Conservation (phyloP, 164 flowering plant genomes). For the Litsea cubeba region DNA sequence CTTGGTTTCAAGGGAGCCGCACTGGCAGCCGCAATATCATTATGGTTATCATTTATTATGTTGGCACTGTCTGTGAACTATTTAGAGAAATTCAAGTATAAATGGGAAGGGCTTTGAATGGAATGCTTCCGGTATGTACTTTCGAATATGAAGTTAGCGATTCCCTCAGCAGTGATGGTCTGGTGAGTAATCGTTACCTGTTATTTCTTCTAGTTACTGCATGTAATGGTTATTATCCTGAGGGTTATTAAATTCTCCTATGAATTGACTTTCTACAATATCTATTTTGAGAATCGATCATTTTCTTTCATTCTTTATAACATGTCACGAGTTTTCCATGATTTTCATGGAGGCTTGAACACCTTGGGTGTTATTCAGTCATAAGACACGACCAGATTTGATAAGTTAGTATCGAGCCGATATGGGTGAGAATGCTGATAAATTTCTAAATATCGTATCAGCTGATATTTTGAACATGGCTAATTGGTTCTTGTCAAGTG, state of each 20-base stretch:
- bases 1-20: slow-evolving; percentile 72
- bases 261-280: not conserved
- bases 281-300: not conserved
- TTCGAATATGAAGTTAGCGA: slow-evolving; percentile 55
- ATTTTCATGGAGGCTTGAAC: not conserved
- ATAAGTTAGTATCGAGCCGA: no score
- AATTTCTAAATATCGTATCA: no score
- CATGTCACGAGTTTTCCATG: not conserved
- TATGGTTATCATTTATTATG: slow-evolving; percentile 64
- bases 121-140: slow-evolving; percentile 45
- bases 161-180: slow-evolving; percentile 93
- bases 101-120: slow-evolving; percentile 69
- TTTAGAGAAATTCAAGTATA: slow-evolving; percentile 40
- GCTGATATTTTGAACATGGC: no score
- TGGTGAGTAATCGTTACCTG: slow-evolving; percentile 48
- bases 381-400: no score
- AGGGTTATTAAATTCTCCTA: no score
- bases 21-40: slow-evolving; percentile 59
- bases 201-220: not conserved
- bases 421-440: no score
- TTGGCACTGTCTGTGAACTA: slow-evolving; percentile 45
- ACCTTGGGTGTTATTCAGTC: not conserved
- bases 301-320: not conserved
- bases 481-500: no score
- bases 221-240: not conserved